Evolutionary conservation across 345 rosid species (phyloP).

Genomic region (Murraya paniculata): DNA sequence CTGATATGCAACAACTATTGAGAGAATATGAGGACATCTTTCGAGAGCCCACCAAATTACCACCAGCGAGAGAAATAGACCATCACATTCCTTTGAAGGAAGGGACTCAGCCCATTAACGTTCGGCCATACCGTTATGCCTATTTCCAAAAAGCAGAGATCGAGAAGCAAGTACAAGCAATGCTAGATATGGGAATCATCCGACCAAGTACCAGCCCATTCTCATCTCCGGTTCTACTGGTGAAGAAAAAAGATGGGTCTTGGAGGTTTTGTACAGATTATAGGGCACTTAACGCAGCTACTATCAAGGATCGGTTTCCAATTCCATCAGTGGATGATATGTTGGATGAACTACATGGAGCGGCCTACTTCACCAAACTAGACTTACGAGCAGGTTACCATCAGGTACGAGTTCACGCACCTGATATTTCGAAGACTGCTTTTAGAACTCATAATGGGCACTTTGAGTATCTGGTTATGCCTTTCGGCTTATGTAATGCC

Average conservation of each 20-base stretch:
- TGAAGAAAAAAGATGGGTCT: neutral
- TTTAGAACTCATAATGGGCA: neutral
- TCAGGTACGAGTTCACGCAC: neutral
- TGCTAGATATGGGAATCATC: too few relatives aligned
- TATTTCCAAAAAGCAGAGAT: too few relatives aligned
- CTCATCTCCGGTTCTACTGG: neutral
- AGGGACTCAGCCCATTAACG: too few relatives aligned
- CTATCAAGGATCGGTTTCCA: neutral
- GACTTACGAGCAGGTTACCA: too few relatives aligned
- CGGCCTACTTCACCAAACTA: neutral
- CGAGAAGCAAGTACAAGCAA: too few relatives aligned
- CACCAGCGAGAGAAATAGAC: neutral
- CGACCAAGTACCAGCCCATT: too few relatives aligned
- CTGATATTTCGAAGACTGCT: neutral
- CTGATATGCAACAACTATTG: too few relatives aligned
- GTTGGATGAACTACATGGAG: neutral
- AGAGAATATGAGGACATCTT: too few relatives aligned
- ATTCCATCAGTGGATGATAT: neutral
- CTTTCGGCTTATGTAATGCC: neutral
- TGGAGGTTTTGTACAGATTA: neutral
- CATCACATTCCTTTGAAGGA: neutral
- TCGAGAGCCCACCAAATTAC: neutral
- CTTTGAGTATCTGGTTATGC: neutral
- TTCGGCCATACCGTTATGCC: too few relatives aligned
- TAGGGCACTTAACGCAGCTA: neutral